Evolutionary conservation across 257 asterid genomes (phyloP), one percentile per base, ranked within the genome.

Genomic region (Avicennia marina): DNA sequence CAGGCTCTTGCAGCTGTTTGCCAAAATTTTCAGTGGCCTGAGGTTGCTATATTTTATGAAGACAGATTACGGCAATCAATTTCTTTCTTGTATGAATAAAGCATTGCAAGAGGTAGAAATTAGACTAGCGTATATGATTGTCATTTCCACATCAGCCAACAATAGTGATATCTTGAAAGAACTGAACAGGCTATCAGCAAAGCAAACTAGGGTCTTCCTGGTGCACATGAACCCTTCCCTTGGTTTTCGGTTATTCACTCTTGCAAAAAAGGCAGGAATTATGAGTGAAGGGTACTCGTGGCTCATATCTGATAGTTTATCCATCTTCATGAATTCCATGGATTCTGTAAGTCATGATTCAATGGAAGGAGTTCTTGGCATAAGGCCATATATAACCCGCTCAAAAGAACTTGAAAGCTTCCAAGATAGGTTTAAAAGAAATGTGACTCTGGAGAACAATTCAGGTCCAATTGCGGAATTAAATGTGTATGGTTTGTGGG

Each of bases 281-380:
- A 78, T 74, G 75, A 74, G 61, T 27, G 73, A 70, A 74, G 87
- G 77, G 3, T 82, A 67, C 58, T 93, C 83, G 1, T 86, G 95
- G 95, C 29, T 86, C n/a, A 32, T 78, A 15, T 72, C 87, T 6
- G 79, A 70, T 57, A 68, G 91, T 19, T n/a, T 83, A 29, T 82
- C 93, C 1, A 74, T 66, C 57, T 78, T 76, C 68, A 46, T 86
- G 65, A 54, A 26, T 58, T 69, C 79, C 0, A 53, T 75, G 52
- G 75, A 75, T 60, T 64, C 74, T 11, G 18, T 33, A 2, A 70
- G 51, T 8, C 77, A 42, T 26, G 80, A 75, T 58, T 70, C 83
- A 0, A 80, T 81, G 87, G 80, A 86, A 69, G 95, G 94, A 24
- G 83, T 78, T 62, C 16, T 86, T 34, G 95, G 95, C 2, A 25